These are phyloP conservation scores for Chamaecyparis obtusa DNA, from an alignment of 75 land plant species.

Conservation along the genomic window DNA sequence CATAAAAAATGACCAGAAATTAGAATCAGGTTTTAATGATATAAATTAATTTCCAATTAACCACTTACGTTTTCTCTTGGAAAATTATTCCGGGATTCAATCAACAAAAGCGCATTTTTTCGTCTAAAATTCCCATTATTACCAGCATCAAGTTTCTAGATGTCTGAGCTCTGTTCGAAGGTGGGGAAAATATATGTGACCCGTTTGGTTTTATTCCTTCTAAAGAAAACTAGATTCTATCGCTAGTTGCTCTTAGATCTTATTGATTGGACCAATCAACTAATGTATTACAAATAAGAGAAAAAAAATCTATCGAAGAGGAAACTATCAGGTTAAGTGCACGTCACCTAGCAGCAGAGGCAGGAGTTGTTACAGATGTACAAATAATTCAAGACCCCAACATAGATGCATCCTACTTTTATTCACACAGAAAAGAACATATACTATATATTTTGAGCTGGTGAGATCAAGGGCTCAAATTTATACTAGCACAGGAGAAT, in stretches of 20 bases:
- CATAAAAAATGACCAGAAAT: background rate
- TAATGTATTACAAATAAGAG: too few relatives aligned
- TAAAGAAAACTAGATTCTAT: too few relatives aligned
- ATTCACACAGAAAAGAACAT: background rate
- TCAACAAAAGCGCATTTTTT: too few relatives aligned
- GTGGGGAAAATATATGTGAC: background rate
- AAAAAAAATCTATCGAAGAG: too few relatives aligned
- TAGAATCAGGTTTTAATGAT: background rate
- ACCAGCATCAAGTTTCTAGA: background rate
- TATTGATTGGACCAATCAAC: too few relatives aligned
- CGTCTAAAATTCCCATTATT: too few relatives aligned
- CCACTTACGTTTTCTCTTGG: too few relatives aligned
- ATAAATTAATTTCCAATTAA: too few relatives aligned
- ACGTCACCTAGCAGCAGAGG: background rate
- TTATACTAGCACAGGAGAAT: background rate
- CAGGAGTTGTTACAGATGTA: background rate
- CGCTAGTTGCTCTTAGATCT: too few relatives aligned
- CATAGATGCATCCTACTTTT: background rate
- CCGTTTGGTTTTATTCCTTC: background rate
- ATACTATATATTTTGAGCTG: background rate
- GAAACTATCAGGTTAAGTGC: too few relatives aligned
- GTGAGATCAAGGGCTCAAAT: background rate
- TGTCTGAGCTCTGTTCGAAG: background rate
- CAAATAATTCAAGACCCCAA: background rate
- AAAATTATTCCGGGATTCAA: too few relatives aligned